A percentile compares a stretch with the other conserved stretches of the same genome.
Evolutionary conservation across 2,329 filamentous ascomycete genomes (phyloP).

Genomic region (Teratosphaeria viscida): DNA sequence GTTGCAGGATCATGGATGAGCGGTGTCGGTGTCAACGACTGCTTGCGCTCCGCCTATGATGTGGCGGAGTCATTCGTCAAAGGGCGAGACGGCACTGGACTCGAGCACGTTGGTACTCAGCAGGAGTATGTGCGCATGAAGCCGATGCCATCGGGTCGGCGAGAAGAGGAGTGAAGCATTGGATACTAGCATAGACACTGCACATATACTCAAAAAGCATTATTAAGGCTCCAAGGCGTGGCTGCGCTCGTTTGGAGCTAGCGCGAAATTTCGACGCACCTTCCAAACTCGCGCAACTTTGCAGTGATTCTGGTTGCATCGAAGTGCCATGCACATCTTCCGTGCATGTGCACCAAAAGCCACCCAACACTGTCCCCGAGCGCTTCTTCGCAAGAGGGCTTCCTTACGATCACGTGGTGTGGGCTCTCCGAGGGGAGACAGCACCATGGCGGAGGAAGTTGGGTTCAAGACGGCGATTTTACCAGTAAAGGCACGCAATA

Average conservation of each 20-base stretch:
- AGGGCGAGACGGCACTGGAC: conserved; percentile 20
- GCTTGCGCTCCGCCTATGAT: conserved; percentile 46
- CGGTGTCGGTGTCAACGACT: conserved; percentile 41
- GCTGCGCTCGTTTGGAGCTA: neutral
- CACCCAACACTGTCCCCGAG: neutral
- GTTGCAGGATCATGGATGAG: conserved; percentile 44
- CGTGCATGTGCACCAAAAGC: neutral
- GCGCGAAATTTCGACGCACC: neutral
- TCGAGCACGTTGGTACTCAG: conserved; percentile 21
- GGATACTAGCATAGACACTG: conserved; percentile 6
- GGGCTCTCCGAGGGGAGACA: neutral
- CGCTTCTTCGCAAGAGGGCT: neutral
- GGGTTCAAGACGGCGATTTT: conserved; percentile 25
- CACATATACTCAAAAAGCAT: neutral
- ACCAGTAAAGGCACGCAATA: conserved; percentile 30
- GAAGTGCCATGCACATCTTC: neutral
- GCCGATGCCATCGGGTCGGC: conserved; percentile 18
- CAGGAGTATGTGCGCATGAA: conserved; percentile 10
- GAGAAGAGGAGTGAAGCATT: conserved; percentile 9
- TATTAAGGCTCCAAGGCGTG: neutral
- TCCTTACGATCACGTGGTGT: neutral
- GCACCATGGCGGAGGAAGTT: neutral
- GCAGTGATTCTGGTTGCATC: neutral
- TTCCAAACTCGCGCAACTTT: neutral
- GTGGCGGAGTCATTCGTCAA: conserved; percentile 36